Conservation (phyloP, 805 yeast genomes). For the Hanseniaspora taiwanica region DNA sequence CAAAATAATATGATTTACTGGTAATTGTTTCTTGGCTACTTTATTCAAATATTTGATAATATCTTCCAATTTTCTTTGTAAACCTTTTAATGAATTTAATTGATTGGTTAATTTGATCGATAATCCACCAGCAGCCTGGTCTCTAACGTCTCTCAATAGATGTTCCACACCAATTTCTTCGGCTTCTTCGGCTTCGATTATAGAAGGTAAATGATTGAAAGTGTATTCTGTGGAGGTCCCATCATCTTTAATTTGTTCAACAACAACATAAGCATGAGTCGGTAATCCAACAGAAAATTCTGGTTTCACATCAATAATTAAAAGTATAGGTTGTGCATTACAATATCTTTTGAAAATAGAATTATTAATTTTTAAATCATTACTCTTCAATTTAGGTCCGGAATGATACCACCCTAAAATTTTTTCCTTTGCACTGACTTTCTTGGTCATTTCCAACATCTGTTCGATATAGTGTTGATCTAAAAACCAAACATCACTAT, state of each 20-base stretch:
- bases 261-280: conserved; percentile 86
- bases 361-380: conserved; percentile 74
- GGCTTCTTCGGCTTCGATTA: conserved; percentile 95
- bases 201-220: conserved; percentile 83
- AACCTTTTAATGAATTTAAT: conserved; percentile 74
- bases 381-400: conserved; percentile 81
- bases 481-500: conserved; percentile 79
- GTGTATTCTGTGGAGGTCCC: conserved; percentile 89
- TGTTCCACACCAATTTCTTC: conserved; percentile 99
- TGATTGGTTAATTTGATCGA: conserved; percentile 82
- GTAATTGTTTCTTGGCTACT: conserved; percentile 58
- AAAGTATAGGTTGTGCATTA: conserved; percentile 51
- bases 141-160: conserved; percentile 82
- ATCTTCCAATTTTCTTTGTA: conserved; percentile 64
- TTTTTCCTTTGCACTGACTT: conserved; percentile 93
- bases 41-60: conserved; percentile 67
- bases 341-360: conserved; percentile 79
- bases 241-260: conserved; percentile 92
- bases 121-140: conserved; percentile 89
- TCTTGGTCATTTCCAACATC: conserved; percentile 96
- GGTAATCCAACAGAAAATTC: conserved; percentile 61
- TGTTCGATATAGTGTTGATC: conserved; percentile 93
- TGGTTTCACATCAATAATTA: conserved; percentile 87
- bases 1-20: conserved; percentile 78
- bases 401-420: conserved; percentile 99